These are phyloP conservation scores for Rhizoclosmatium globosum DNA, from an alignment of 192 early-diverging fungal genomes.

Conservation along the genomic window DNA sequence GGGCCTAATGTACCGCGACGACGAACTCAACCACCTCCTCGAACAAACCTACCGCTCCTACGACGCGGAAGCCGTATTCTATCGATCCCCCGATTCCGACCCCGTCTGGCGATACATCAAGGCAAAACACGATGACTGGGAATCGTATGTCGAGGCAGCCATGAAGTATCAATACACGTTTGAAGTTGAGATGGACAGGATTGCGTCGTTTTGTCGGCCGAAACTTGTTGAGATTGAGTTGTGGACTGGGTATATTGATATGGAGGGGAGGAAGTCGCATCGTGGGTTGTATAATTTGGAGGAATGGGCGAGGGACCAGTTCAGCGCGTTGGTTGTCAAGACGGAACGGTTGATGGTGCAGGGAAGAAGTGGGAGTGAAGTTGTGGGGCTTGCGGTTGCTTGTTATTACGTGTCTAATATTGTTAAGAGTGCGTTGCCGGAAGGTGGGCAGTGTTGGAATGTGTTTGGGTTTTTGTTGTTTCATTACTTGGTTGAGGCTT, in stretches of 20 bases:
- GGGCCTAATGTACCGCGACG: constrained; percentile 34
- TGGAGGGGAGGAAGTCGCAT: constrained; percentile 11
- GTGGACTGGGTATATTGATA: constrained; percentile 28
- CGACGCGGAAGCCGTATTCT: neutral
- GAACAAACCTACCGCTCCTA: neutral
- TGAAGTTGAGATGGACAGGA: constrained; percentile 24
- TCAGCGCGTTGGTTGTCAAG: constrained; percentile 15
- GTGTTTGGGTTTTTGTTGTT: constrained; percentile 33
- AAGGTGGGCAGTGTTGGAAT: neutral
- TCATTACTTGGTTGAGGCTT: constrained; percentile 11
- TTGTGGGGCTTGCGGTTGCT: constrained; percentile 2
- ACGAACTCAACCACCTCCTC: constrained; percentile 22
- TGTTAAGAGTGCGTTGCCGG: neutral
- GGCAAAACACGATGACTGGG: constrained; percentile 6
- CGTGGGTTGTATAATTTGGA: constrained; percentile 23
- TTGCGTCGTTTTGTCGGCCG: constrained; percentile 26
- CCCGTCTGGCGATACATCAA: constrained; percentile 16
- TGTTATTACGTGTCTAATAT: constrained; percentile 36
- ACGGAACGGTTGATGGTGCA: constrained; percentile 16
- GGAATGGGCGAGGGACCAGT: constrained; percentile 32
- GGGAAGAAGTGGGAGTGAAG: neutral
- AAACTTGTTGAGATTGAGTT: constrained; percentile 28
- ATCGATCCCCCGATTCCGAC: constrained; percentile 13
- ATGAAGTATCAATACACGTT: constrained; percentile 21
- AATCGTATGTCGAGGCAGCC: constrained; percentile 20